Evolutionary conservation across 202 grass and related monocot species (phyloP).

Genomic region (Bolboschoenoplectus hybrid): DNA sequence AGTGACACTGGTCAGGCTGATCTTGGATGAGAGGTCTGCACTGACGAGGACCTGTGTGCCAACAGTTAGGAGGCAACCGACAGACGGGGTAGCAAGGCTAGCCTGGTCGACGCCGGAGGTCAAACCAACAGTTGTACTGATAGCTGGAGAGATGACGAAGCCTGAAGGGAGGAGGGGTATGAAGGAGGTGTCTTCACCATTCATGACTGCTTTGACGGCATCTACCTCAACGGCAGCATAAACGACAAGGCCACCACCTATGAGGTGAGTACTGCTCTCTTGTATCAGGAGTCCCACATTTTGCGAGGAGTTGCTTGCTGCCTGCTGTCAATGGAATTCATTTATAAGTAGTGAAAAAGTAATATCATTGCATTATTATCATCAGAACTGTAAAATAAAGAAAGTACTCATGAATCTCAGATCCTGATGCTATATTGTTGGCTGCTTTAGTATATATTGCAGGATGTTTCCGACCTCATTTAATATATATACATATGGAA

Average conservation of each 20-base stretch:
- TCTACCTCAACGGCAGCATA: slow-evolving; percentile 81
- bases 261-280: slow-evolving; percentile 86
- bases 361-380: not conserved
- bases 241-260: slow-evolving; percentile 76
- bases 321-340: slow-evolving; percentile 46
- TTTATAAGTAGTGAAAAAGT: not conserved
- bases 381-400: not conserved
- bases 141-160: slow-evolving; percentile 74
- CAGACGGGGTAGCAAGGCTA: slow-evolving; percentile 33
- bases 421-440: not conserved
- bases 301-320: slow-evolving; percentile 94
- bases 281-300: slow-evolving; percentile 96
- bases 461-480: not conserved
- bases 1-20: slow-evolving; percentile 80
- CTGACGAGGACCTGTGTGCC: slow-evolving; percentile 91
- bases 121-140: slow-evolving; percentile 36
- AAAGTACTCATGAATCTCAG: not conserved
- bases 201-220: slow-evolving; percentile 92
- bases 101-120: slow-evolving; percentile 18
- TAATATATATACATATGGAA: not conserved
- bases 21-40: slow-evolving; percentile 80
- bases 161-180: slow-evolving; percentile 86
- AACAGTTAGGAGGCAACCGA: slow-evolving; percentile 84
- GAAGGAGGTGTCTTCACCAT: slow-evolving; percentile 83
- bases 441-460: not conserved